Evolutionary conservation across 768 basidiomycete genomes (phyloP), one percentile per base, ranked within the genome.

Genomic region (Tylopilus balloui): DNA sequence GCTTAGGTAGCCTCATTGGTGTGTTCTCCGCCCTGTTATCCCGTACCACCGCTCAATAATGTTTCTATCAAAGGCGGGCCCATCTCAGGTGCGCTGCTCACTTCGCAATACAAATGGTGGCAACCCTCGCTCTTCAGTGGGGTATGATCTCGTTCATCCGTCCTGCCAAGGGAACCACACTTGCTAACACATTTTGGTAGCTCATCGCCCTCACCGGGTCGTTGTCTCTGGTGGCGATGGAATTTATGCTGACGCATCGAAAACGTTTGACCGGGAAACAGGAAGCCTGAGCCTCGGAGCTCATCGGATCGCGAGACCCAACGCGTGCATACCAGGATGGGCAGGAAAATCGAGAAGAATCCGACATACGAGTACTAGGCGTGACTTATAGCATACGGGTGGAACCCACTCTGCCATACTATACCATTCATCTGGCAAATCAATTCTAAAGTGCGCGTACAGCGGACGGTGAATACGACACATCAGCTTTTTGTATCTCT

Each of bases 41-140:
- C 24, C 19, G 15, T 25, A 39, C 14, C 14, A 23, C 35, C 32
- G 3, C 29, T 37, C 24, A 19, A 37, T 12, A 3, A 8, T 6
- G 11, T 3, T 17, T 9, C 6, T n/a, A n/a, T n/a, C 11, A 13
- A 46, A 75, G 80, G 79, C 5, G 74, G 78, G 0, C 81, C 83
- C 1, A 70, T 83, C 36, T 70, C 74, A 19, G 82, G 83, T 1
- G 76, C 78, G 1, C 60, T 83, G 14, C 72, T 84, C 4, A 73
- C 78, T 0, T 53, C 68, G 9, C 56, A 71, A 10, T 81, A 77
- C 57, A 64, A 71, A 2, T 84, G 83, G 83, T 81, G 77, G 77
- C 69, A 68, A 40, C 74, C 80, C 4, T 71, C 74, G 3, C 42
- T 81, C 8, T 83, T 79, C 55, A 64, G 72, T 19, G 81, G 78